phyloP scores from a whole-genome alignment of 371 early-diverging fungal genomes.

The Rhizopus sp. region DNA sequence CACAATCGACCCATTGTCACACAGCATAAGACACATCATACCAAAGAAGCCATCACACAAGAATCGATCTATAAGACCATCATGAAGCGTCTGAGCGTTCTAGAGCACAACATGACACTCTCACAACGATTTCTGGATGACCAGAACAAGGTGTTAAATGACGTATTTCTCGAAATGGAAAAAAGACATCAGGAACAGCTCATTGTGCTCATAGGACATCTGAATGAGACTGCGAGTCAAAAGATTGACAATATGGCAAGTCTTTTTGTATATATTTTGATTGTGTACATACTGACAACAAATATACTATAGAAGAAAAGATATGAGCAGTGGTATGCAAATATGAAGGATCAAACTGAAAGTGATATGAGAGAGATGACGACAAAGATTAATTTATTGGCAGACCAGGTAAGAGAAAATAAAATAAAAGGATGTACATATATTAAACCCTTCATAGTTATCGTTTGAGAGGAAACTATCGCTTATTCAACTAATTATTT shows the following conservation, averaged over 20 bases:
- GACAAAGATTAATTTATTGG: constrained; percentile 49
- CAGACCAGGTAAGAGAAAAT: constrained; percentile 51
- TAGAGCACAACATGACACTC: constrained; percentile 81
- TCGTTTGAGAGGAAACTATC: constrained; percentile 67
- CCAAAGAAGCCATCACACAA: constrained; percentile 31
- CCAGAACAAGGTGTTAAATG: constrained; percentile 78
- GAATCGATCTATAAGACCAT: constrained; percentile 92
- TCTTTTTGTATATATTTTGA: constrained; percentile 1
- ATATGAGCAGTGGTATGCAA: constrained; percentile 63
- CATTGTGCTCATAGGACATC: constrained; percentile 57
- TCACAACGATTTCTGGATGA: constrained; percentile 85
- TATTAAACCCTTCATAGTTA: constrained; percentile 28
- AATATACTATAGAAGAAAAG: constrained; percentile 38
- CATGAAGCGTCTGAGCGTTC: constrained; percentile 75
- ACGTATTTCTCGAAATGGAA: constrained; percentile 69
- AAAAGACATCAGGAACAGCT: constrained; percentile 61
- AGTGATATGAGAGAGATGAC: constrained; percentile 51
- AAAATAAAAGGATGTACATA: neutral
- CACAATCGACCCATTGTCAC: constrained; percentile 1
- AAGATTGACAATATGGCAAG: constrained; percentile 62
- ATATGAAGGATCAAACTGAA: constrained; percentile 52
- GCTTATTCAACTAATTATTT: constrained; percentile 56
- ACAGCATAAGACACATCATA: constrained; percentile 3
- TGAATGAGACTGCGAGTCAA: constrained; percentile 64
- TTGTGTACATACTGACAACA: neutral